Conservation (phyloP, 768 basidiomycete species). For the Phanerochaete carnosa region DNA sequence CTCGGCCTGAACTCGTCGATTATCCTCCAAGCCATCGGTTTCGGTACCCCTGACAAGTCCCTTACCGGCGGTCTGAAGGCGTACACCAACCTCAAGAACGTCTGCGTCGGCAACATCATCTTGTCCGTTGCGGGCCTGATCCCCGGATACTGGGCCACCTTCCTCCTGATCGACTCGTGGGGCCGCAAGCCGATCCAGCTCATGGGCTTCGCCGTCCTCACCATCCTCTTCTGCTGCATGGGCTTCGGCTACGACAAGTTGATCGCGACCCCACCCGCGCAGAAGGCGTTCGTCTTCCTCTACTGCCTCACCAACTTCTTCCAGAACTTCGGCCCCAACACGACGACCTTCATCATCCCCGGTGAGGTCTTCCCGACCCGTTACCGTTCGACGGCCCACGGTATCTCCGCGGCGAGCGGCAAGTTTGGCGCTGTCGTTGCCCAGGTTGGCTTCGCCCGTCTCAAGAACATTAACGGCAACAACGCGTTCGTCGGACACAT, state of each 20-base stretch:
- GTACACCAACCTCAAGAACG: slow-evolving; percentile 28
- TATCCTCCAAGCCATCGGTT: slow-evolving; percentile 34
- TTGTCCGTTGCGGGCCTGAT: slow-evolving; percentile 36
- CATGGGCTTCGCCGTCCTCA: slow-evolving; percentile 34
- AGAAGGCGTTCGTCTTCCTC: slow-evolving; percentile 32
- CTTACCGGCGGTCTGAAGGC: slow-evolving; percentile 10
- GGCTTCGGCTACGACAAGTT: slow-evolving; percentile 28
- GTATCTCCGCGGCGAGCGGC: slow-evolving; percentile 41
- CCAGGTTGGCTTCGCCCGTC: slow-evolving; percentile 33
- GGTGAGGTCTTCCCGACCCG: slow-evolving; percentile 45
- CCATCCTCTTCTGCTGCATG: slow-evolving; percentile 26
- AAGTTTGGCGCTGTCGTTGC: slow-evolving; percentile 43
- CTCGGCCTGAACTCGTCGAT: slow-evolving; percentile 45
- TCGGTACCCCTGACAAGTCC: slow-evolving; percentile 13
- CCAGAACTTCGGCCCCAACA: slow-evolving; percentile 44
- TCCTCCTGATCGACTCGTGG: slow-evolving; percentile 34
- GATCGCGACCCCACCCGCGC: slow-evolving; percentile 21
- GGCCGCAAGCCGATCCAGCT: slow-evolving; percentile 40
- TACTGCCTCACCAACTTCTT: slow-evolving; percentile 41
- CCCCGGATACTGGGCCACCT: slow-evolving; percentile 37
- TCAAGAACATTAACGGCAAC: slow-evolving; percentile 33
- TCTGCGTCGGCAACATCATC: slow-evolving; percentile 33
- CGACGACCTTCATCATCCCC: slow-evolving; percentile 42
- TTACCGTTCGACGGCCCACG: slow-evolving; percentile 41
- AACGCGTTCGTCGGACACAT: slow-evolving; percentile 30